These are phyloP conservation scores for Leccinum griseonigrum DNA, from an alignment of 1,284 basidiomycete species.

Conservation along the genomic window DNA sequence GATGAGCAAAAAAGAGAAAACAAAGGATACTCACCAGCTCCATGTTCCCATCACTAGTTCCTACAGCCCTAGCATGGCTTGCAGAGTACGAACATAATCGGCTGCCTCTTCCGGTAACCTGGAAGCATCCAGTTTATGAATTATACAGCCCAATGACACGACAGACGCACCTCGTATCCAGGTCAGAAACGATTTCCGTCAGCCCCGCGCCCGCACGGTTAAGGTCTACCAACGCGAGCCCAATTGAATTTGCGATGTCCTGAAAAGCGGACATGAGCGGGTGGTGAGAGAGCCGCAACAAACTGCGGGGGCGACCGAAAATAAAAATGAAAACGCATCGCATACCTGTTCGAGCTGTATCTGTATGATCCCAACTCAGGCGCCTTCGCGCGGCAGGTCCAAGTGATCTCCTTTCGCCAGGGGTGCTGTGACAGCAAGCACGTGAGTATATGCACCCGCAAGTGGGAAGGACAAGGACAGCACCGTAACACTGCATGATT, in stretches of 20 bases:
- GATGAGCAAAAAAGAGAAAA: not conserved
- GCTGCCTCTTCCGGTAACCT: conserved; percentile 91
- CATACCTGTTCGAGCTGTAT: conserved; percentile 93
- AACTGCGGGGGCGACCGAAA: not conserved
- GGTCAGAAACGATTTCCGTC: conserved; percentile 96
- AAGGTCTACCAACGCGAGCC: conserved; percentile 75
- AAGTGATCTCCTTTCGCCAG: conserved; percentile 74
- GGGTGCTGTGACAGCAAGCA: conserved; percentile 51
- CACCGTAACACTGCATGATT: conserved; percentile 93
- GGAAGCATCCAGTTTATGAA: not conserved
- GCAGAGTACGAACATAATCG: conserved; percentile 84
- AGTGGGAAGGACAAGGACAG: not conserved
- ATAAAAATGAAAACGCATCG: not conserved
- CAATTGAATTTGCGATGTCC: conserved; percentile 94
- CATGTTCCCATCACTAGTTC: conserved; percentile 96
- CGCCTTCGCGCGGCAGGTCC: conserved; percentile 43
- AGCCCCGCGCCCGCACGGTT: conserved; percentile 89
- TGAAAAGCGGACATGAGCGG: conserved; percentile 29
- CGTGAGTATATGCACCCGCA: not conserved
- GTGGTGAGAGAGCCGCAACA: not conserved
- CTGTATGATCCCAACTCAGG: conserved; percentile 81
- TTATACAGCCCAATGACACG: not conserved
- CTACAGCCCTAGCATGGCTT: conserved; percentile 82
- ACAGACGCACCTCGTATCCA: conserved; percentile 73
- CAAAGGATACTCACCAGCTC: conserved; percentile 65